Evolutionary conservation across 2,329 filamentous ascomycete species (phyloP), one percentile per base, ranked within the genome.

Genomic region (Hypoxylon sp.): DNA sequence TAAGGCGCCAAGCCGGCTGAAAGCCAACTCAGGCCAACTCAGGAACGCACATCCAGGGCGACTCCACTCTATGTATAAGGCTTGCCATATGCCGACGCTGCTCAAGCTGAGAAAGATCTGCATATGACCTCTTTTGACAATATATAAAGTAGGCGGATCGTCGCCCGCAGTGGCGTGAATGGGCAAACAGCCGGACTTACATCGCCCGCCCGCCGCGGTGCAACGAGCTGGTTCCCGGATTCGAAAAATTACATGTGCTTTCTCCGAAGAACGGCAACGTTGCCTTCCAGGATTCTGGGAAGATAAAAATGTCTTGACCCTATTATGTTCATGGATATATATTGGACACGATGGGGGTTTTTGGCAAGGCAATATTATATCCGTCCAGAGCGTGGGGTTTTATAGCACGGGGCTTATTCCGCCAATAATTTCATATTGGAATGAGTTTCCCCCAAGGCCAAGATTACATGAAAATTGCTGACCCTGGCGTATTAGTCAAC

Each of bases 1-100:
- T 44, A 19, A 60, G 39, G 15, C 46, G 70, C 70, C 70, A 71
- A 71, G 70, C 68, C 70, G 70, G 68, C 61, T 67, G 65, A 71
- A 72, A 67, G 54, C 55, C 32, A 64, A 60, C 24, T 10, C 32
- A 39, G 46, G 50, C 55, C 32, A 64, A 60, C 24, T 13, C 39
- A 46, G 46, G 50, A 35, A 32, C 47, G 65, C 19, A 57, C 57
- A 65, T 63, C 35, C 55, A 15, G n/a, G 24, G 46, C 13, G 5
- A 29, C 46, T 50, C 46, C 46, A 29, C 24, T 17, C 31, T 37
- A 5, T 46, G 31, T 52, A 47, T 52, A 52, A 63, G 50, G 55
- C 46, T 48, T 57, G 35, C 51, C 57, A 67, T 47, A 61, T 67
- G 67, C 62, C 61, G 69, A 57, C 17, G n/a, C 3, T 48, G 48